These are phyloP conservation scores for Aspergillus pseudoviridinutans DNA, from an alignment of 2,329 filamentous ascomycete species.

Conservation along the genomic window DNA sequence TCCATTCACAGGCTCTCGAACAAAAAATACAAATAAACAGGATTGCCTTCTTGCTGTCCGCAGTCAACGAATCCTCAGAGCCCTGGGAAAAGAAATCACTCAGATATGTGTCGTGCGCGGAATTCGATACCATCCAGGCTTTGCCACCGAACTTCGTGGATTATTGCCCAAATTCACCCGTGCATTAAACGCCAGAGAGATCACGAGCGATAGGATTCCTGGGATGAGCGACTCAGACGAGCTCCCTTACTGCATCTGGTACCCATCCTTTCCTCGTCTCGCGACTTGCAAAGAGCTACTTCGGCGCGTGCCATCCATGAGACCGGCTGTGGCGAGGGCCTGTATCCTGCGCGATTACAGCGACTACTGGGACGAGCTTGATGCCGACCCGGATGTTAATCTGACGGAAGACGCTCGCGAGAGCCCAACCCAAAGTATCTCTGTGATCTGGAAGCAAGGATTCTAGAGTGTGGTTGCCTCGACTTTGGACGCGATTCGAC, in stretches of 20 bases:
- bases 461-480: not conserved
- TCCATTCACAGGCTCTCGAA: too few relatives aligned
- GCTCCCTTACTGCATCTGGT: slow-evolving; percentile 43
- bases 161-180: slow-evolving; percentile 13
- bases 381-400: not conserved
- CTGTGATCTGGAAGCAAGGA: not conserved
- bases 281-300: not conserved
- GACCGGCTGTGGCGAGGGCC: not conserved
- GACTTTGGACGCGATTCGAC: not conserved
- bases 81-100: not conserved
- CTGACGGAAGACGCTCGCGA: not conserved
- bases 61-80: not conserved
- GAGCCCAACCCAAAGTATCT: not conserved
- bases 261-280: not conserved
- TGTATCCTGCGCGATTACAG: not conserved
- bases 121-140: slow-evolving; percentile 4
- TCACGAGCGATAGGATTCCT: slow-evolving; percentile 25
- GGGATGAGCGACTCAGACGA: slow-evolving; percentile 18
- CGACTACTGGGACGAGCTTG: not conserved
- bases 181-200: slow-evolving; percentile 9
- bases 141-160: slow-evolving; percentile 2
- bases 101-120: slow-evolving; percentile 3
- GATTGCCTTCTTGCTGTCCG: too few relatives aligned
- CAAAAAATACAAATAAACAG: too few relatives aligned
- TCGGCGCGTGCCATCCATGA: not conserved